Percentiles rank a stretch among this genome's conserved stretches.
Conservation (phyloP, 192 early-diverging fungal genomes). For the Linderina pennispora region DNA sequence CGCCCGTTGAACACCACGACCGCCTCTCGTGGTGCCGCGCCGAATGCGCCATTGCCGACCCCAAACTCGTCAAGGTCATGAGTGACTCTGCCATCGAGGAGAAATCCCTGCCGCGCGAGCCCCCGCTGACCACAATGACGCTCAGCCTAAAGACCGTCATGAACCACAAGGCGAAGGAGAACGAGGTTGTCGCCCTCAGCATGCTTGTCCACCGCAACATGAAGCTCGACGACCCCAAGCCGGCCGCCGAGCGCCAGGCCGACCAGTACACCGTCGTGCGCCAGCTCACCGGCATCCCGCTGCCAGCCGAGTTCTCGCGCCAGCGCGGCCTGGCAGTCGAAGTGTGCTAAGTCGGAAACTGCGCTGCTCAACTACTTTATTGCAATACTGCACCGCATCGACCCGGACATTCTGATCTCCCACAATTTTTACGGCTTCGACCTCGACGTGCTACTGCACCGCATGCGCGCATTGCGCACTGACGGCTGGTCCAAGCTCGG, state of each 20-base stretch:
- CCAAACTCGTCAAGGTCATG: conserved; percentile 60
- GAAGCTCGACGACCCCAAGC: conserved; percentile 50
- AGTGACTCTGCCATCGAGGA: conserved; percentile 49
- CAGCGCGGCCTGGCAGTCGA: conserved; percentile 49
- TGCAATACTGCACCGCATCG: conserved; percentile 66
- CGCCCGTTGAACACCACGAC: conserved; percentile 13
- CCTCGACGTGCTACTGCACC: conserved; percentile 86
- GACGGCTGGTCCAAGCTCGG: conserved; percentile 87
- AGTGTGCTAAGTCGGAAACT: conserved; percentile 58
- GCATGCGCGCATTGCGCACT: conserved; percentile 77
- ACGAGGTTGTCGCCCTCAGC: conserved; percentile 83
- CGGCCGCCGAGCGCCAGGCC: conserved; percentile 38
- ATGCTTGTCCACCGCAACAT: conserved; percentile 69
- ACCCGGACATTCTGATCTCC: conserved; percentile 93
- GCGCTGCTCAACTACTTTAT: conserved; percentile 71
- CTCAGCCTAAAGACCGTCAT: conserved; percentile 78
- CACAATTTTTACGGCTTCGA: conserved; percentile 98
- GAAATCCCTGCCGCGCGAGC: conserved; percentile 42
- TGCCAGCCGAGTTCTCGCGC: conserved; percentile 74
- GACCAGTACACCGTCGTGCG: conserved; percentile 68
- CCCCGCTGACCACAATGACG: conserved; percentile 83
- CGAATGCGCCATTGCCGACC: conserved; percentile 62
- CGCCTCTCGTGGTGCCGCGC: conserved; percentile 84
- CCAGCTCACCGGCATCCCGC: conserved; percentile 60
- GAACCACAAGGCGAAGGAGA: conserved; percentile 72